Conservation (phyloP, 2,329 filamentous ascomycete species). For the Tolypocladium inflatum region DNA sequence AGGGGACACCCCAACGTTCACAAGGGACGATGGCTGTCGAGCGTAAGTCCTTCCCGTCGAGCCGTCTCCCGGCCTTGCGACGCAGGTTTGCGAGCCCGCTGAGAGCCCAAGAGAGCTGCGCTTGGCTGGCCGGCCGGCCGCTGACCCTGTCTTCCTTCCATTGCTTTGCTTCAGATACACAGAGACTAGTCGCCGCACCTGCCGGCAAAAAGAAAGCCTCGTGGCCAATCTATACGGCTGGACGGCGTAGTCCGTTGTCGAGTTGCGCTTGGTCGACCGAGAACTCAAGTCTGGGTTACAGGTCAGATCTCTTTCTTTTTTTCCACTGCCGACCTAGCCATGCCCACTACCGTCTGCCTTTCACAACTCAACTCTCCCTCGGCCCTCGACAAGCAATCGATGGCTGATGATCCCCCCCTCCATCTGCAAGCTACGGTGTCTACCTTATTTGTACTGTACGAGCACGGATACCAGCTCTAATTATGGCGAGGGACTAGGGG, state of each 20-base stretch:
- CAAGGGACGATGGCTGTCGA: background rate
- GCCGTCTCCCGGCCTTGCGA: background rate
- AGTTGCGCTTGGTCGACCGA: constrained; percentile 3
- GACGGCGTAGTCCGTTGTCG: constrained; percentile 4
- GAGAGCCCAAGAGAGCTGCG: background rate
- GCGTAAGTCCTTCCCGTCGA: background rate
- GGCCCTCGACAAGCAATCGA: background rate
- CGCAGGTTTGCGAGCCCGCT: background rate
- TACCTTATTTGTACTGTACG: background rate
- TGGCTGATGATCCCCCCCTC: background rate
- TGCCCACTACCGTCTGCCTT: constrained; percentile 3
- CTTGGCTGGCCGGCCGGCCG: background rate
- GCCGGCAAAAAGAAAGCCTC: constrained; percentile 9
- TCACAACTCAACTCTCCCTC: background rate
- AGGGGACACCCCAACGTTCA: background rate
- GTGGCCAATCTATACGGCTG: constrained; percentile 3
- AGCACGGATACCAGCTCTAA: background rate
- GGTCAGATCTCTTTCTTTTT: constrained; percentile 10
- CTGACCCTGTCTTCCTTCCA: constrained; percentile 4
- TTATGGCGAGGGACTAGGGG: background rate
- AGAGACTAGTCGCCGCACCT: constrained; percentile 8
- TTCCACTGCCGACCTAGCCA: constrained; percentile 1
- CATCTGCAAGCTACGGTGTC: background rate
- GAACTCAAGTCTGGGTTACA: constrained; percentile 3
- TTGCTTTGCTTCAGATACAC: constrained; percentile 7